Conservation (phyloP, 179 eudicot species). For the Silene vulgaris region DNA sequence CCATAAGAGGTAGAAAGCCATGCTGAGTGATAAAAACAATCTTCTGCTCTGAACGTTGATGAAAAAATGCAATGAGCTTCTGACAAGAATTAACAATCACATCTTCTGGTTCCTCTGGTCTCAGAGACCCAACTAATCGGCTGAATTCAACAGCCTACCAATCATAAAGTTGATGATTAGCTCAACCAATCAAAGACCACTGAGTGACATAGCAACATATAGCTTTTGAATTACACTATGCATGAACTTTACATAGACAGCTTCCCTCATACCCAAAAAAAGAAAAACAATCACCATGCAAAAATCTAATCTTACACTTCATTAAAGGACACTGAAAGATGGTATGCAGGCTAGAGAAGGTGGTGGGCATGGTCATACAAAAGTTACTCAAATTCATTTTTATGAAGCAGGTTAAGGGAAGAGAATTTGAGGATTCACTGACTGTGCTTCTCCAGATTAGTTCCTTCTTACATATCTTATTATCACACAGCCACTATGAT, state of each 20-base stretch:
- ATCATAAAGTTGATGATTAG: conserved; percentile 12
- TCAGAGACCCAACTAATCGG: conserved; percentile 66
- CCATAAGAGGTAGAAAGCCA: conserved; percentile 92
- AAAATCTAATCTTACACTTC: no score
- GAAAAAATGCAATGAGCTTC: conserved; percentile 75
- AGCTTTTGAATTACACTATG: conserved; percentile 5
- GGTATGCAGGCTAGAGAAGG: no score
- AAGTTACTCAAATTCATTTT: no score
- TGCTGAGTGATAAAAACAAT: conserved; percentile 78
- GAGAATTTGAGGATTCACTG: no score
- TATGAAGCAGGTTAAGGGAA: no score
- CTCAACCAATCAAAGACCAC: conserved; percentile 8
- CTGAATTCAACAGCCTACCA: conserved; percentile 90
- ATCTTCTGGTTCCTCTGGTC: conserved; percentile 94
- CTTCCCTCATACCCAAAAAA: no score
- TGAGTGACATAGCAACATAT: background rate
- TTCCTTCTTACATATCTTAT: no score
- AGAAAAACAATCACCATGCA: no score
- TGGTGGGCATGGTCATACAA: no score
- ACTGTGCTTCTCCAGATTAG: no score
- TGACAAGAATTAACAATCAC: conserved; percentile 80
- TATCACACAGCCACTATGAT: no score
- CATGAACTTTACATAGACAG: background rate
- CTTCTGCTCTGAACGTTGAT: conserved; percentile 91
- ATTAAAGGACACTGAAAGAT: no score